Conservation (phyloP, 768 basidiomycete genomes). For the Trametes cubensis region DNA sequence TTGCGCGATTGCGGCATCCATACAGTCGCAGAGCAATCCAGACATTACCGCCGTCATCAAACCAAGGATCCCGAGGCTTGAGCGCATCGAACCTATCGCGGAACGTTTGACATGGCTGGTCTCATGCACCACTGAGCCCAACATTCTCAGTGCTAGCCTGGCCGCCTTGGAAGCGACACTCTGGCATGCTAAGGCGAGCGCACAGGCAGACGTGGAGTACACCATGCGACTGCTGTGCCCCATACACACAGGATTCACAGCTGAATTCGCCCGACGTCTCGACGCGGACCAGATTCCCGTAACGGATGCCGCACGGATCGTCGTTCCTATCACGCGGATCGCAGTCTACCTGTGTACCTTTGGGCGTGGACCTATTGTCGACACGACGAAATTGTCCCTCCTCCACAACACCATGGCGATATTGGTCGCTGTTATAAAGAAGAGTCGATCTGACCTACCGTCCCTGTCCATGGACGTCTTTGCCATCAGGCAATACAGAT, state of each 20-base stretch:
- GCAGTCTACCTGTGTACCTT: too few relatives aligned
- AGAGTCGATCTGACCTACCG: too few relatives aligned
- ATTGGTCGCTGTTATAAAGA: too few relatives aligned
- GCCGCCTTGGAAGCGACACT: background rate
- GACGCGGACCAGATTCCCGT: too few relatives aligned
- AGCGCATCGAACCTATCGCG: background rate
- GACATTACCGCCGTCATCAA: background rate
- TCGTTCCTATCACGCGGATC: too few relatives aligned
- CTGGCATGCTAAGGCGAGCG: background rate
- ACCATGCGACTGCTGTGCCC: background rate
- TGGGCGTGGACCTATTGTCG: too few relatives aligned
- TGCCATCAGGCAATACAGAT: too few relatives aligned
- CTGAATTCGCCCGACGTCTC: background rate
- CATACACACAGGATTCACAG: background rate
- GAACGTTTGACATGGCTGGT: background rate
- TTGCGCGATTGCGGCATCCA: background rate
- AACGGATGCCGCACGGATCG: too few relatives aligned
- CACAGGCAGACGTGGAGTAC: background rate
- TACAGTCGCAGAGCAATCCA: background rate
- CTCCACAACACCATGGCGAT: too few relatives aligned
- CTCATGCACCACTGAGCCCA: background rate
- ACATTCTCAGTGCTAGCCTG: background rate
- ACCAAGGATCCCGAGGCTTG: background rate
- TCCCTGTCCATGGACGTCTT: too few relatives aligned
- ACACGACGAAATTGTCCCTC: too few relatives aligned